Evolutionary conservation across 805 yeast genomes (phyloP).

Genomic region (Metschnikowia rubicola): DNA sequence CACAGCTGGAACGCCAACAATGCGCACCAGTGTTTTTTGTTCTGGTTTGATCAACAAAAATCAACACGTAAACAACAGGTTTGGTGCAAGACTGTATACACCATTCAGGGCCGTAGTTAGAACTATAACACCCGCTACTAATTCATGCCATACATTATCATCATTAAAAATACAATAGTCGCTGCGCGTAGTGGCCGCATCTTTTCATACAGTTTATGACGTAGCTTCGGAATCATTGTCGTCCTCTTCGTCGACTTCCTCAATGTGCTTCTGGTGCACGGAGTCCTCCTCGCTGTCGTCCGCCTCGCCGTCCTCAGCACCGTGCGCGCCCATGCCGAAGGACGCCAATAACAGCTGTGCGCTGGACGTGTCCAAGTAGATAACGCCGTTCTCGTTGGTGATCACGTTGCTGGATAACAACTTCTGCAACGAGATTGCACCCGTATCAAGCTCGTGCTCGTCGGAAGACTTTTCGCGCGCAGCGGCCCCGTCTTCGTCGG

Average conservation of each 20-base stretch:
- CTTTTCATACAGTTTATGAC: slow-evolving; percentile 5
- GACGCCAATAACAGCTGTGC: slow-evolving; percentile 61
- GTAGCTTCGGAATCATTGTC: slow-evolving; percentile 20
- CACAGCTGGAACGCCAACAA: background rate
- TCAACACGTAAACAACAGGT: no score
- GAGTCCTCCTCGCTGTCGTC: slow-evolving; percentile 28
- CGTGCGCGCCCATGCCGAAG: slow-evolving; percentile 33
- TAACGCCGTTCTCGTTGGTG: slow-evolving; percentile 60
- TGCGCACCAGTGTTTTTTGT: no score
- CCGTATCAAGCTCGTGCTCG: slow-evolving; percentile 24
- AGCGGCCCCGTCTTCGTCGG: slow-evolving; percentile 26
- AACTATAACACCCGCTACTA: background rate
- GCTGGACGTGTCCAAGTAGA: slow-evolving; percentile 60
- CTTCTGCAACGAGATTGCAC: slow-evolving; percentile 43
- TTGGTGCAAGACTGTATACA: no score
- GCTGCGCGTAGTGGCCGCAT: slow-evolving; percentile 4
- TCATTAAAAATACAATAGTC: slow-evolving; percentile 17
- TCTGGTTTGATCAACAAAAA: no score
- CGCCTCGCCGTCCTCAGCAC: slow-evolving; percentile 23
- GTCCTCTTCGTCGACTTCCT: slow-evolving; percentile 26
- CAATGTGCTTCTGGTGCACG: slow-evolving; percentile 29
- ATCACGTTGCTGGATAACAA: slow-evolving; percentile 46
- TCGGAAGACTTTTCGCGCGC: slow-evolving; percentile 21
- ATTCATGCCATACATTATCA: slow-evolving; percentile 10
- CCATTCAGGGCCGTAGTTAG: no score